Conservation (phyloP, 1,139 yeast species). For the Saccharomyces hybrid region DNA sequence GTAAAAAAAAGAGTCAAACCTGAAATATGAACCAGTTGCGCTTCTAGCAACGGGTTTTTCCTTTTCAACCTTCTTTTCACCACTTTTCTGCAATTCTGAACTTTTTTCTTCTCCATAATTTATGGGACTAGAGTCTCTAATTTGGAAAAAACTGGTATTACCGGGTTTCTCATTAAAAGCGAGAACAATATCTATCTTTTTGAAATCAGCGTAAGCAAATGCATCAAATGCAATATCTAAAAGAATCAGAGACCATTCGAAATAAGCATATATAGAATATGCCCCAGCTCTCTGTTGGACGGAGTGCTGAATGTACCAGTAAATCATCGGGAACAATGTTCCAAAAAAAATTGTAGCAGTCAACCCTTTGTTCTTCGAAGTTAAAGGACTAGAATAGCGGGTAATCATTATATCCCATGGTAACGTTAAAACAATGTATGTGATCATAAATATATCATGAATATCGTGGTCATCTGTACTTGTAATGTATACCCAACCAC, state of each 20-base stretch:
- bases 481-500: constrained; percentile 97
- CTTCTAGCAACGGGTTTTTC: constrained; percentile 7
- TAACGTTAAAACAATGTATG: constrained; percentile 75
- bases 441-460: constrained; percentile 92
- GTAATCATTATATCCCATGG: constrained; percentile 81
- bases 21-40: constrained; percentile 6
- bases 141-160: constrained; percentile 13
- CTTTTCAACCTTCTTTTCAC: constrained; percentile 6
- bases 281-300: constrained; percentile 88
- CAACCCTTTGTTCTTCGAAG: constrained; percentile 45
- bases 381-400: constrained; percentile 37
- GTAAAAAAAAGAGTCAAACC: constrained; percentile 34
- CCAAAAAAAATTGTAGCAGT: constrained; percentile 58
- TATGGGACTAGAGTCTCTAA: constrained; percentile 2
- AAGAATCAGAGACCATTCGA: constrained; percentile 84
- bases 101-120: constrained; percentile 1
- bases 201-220: constrained; percentile 65
- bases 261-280: constrained; percentile 85
- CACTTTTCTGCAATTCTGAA: constrained; percentile 1
- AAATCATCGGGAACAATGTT: constrained; percentile 69
- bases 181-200: constrained; percentile 29
- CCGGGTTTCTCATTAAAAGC: constrained; percentile 6
- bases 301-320: constrained; percentile 88
- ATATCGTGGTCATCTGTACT: constrained; percentile 95
- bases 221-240: constrained; percentile 82